These are phyloP conservation scores for Capsicum pubescens DNA, from an alignment of 257 asterid genomes.

Conservation along the genomic window DNA sequence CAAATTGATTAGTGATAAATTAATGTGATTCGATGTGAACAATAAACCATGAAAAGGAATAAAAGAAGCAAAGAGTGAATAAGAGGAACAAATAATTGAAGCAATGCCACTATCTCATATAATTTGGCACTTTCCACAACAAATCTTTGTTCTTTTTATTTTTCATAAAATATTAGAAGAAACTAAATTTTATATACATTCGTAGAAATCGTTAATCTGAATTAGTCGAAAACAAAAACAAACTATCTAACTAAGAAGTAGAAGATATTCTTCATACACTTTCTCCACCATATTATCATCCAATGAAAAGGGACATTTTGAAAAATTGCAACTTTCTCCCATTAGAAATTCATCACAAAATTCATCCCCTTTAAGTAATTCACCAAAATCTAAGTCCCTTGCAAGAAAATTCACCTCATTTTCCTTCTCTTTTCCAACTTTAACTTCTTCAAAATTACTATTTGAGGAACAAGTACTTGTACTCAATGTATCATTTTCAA, in stretches of 20 bases:
- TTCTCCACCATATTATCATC: conserved; percentile 46
- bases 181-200: not conserved
- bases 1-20: no score
- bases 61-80: not conserved
- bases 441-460: conserved; percentile 34
- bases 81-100: not conserved
- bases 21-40: no score
- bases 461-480: conserved; percentile 28
- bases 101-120: not conserved
- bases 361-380: conserved; percentile 4
- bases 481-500: conserved; percentile 45
- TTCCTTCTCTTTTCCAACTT: not conserved
- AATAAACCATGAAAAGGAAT: not conserved
- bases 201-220: not conserved
- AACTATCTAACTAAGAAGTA: conserved; percentile 35
- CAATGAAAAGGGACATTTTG: not conserved
- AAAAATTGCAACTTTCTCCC: not conserved
- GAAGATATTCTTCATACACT: conserved; percentile 68
- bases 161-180: not conserved
- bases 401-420: not conserved
- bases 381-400: conserved; percentile 3
- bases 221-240: not conserved
- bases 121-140: no score
- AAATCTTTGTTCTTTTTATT: not conserved
- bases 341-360: not conserved